Evolutionary conservation across 768 basidiomycete genomes (phyloP).

Genomic region (Rhizopogon salebrosus): DNA sequence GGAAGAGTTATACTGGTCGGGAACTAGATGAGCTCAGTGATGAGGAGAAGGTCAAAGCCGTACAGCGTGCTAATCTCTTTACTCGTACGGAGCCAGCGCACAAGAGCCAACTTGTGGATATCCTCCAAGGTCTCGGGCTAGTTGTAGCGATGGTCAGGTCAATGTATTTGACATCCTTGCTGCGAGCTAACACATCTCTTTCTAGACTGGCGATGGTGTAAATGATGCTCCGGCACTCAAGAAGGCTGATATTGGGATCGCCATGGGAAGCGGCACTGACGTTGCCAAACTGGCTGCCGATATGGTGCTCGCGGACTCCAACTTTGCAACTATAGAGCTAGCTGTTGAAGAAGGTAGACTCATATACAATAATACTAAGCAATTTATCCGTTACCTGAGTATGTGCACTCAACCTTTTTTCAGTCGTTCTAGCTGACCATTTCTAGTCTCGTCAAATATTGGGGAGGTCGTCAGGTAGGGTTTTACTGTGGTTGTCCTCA

Average conservation of each 20-base stretch:
- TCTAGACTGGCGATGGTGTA: conserved; percentile 91
- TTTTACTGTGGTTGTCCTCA: background rate
- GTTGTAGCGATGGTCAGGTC: conserved; percentile 88
- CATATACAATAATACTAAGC: conserved; percentile 99
- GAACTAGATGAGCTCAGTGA: conserved; percentile 81
- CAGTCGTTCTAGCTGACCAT: conserved; percentile 5
- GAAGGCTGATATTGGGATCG: conserved; percentile 96
- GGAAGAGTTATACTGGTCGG: conserved; percentile 92
- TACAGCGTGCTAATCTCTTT: conserved; percentile 86
- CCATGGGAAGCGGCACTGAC: conserved; percentile 98
- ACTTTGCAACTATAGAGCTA: conserved; percentile 94
- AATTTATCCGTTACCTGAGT: conserved; percentile 99
- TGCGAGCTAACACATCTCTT: conserved; percentile 7
- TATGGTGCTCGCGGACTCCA: conserved; percentile 96
- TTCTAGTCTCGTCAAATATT: conserved; percentile 86
- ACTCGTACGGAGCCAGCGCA: conserved; percentile 92
- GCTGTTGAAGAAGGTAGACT: conserved; percentile 97
- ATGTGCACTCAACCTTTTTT: conserved; percentile 23
- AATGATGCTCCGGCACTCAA: conserved; percentile 97
- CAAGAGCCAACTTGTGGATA: conserved; percentile 91
- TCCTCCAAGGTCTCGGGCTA: conserved; percentile 84
- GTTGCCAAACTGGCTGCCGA: conserved; percentile 97
- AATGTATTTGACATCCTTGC: conserved; percentile 7
- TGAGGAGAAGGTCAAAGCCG: conserved; percentile 80
- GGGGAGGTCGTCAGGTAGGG: conserved; percentile 83